Percentiles rank a stretch among this genome's conserved stretches.
These are phyloP conservation scores for Xylaria sp. DNA, from an alignment of 2,329 filamentous ascomycete species.

Conservation along the genomic window DNA sequence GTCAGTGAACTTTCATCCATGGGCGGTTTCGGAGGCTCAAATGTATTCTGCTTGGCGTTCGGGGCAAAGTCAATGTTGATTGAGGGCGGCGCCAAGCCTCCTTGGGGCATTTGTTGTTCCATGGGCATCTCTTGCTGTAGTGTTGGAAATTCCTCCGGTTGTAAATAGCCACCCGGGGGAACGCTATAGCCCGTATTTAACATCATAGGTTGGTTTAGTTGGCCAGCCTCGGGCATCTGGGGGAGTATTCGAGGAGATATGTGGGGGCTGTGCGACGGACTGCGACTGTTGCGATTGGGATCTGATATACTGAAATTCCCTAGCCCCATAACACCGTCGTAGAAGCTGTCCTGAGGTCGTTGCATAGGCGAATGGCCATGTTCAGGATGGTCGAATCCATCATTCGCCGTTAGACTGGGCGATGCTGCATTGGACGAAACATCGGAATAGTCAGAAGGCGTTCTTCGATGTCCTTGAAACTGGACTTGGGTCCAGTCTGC, in stretches of 20 bases:
- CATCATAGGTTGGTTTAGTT: conserved; percentile 54
- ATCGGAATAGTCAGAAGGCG: conserved; percentile 90
- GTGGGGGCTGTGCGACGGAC: conserved; percentile 76
- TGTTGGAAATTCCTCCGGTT: conserved; percentile 58
- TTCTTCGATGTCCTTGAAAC: conserved; percentile 83
- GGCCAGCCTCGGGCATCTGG: conserved; percentile 58
- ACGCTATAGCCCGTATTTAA: conserved; percentile 50
- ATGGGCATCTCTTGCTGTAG: conserved; percentile 54
- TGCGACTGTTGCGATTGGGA: conserved; percentile 71
- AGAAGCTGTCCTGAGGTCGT: conserved; percentile 73
- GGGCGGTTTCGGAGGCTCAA: conserved; percentile 69
- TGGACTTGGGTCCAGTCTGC: conserved; percentile 61
- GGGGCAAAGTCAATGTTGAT: conserved; percentile 95
- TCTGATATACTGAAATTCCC: conserved; percentile 82
- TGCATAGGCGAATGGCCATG: conserved; percentile 81
- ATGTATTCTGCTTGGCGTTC: conserved; percentile 67
- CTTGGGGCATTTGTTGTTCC: conserved; percentile 66
- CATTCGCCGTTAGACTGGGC: conserved; percentile 77
- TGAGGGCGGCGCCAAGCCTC: conserved; percentile 72
- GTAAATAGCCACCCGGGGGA: conserved; percentile 51
- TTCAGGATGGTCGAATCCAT: conserved; percentile 77
- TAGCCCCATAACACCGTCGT: conserved; percentile 79
- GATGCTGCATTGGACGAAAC: conserved; percentile 86
- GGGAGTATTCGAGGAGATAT: conserved; percentile 67
- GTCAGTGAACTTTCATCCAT: conserved; percentile 80